These are phyloP conservation scores for Circinella minor DNA, from an alignment of 371 early-diverging fungal genomes.

Conservation along the genomic window DNA sequence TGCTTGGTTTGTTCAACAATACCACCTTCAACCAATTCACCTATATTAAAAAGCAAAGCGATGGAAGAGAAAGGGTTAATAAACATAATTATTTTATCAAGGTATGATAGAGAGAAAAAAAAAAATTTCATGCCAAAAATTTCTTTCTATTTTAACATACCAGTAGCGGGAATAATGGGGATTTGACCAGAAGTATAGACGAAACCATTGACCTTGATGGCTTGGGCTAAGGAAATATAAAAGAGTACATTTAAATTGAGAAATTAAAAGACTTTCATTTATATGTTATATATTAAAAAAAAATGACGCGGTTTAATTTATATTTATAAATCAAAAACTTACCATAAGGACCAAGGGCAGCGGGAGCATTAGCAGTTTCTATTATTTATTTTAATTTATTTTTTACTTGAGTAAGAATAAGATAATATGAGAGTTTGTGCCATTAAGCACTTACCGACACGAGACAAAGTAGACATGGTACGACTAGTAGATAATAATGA, in stretches of 20 bases:
- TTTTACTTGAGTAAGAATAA: conserved; percentile 11
- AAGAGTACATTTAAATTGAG: neutral
- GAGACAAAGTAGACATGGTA: conserved; percentile 41
- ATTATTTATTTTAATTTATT: conserved; percentile 19
- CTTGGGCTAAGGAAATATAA: conserved; percentile 62
- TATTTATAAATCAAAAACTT: conserved; percentile 21
- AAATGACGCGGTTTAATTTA: neutral
- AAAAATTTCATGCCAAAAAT: neutral
- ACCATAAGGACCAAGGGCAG: conserved; percentile 91
- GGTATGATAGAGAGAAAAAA: no score
- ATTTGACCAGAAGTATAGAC: conserved; percentile 88
- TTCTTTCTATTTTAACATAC: conserved; percentile 21
- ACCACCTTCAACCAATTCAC: conserved; percentile 66
- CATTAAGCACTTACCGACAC: conserved; percentile 35
- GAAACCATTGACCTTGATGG: conserved; percentile 83
- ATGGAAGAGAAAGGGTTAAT: no score
- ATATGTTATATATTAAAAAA: neutral
- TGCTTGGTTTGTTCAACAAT: conserved; percentile 79
- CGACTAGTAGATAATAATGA: conserved; percentile 19
- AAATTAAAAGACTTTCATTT: neutral
- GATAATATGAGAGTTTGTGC: neutral
- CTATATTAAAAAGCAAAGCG: conserved; percentile 19
- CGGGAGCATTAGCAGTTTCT: conserved; percentile 68
- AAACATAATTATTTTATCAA: no score
- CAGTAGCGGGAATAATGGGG: conserved; percentile 66